phyloP scores from a whole-genome alignment of 2,329 filamentous ascomycete genomes.

The Alternaria infectoria region DNA sequence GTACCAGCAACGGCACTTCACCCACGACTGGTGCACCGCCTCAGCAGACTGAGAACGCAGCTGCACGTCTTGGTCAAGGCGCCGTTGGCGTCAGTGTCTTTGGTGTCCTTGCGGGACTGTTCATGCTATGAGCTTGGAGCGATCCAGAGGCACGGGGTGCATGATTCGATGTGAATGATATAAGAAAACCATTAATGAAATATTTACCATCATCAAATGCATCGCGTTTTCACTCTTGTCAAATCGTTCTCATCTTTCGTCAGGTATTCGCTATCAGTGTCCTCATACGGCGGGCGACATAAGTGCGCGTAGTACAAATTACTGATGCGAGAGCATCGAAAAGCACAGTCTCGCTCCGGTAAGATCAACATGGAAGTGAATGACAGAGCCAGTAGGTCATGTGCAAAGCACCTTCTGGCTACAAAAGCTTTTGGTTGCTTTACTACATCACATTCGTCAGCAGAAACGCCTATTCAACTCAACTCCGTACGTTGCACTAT shows the following conservation, averaged over 20 bases:
- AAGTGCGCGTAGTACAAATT: not conserved
- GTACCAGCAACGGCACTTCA: conserved; percentile 24
- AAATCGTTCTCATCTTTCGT: not conserved
- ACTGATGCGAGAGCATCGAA: not conserved
- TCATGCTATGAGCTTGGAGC: conserved; percentile 17
- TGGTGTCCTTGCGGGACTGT: conserved; percentile 14
- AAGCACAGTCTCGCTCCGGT: not conserved
- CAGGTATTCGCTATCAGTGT: not conserved
- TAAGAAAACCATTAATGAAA: not conserved
- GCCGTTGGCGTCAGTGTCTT: conserved; percentile 13
- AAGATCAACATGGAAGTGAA: not conserved
- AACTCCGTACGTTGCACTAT: not conserved
- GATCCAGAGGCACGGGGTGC: not conserved
- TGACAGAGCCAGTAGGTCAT: not conserved
- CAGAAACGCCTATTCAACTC: not conserved
- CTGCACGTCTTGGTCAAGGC: conserved; percentile 9
- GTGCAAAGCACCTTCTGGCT: not conserved
- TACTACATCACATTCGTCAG: not conserved
- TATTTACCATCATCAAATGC: not conserved
- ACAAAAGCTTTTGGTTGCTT: not conserved
- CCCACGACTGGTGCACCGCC: conserved; percentile 15
- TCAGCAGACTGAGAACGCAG: conserved; percentile 18
- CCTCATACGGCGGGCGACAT: no score
- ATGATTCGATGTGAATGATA: not conserved
- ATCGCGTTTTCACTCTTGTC: not conserved